A percentile compares a stretch with the other conserved stretches of the same genome.
phyloP scores from a whole-genome alignment of 31 red algal species.

The Endocladia muricata region DNA sequence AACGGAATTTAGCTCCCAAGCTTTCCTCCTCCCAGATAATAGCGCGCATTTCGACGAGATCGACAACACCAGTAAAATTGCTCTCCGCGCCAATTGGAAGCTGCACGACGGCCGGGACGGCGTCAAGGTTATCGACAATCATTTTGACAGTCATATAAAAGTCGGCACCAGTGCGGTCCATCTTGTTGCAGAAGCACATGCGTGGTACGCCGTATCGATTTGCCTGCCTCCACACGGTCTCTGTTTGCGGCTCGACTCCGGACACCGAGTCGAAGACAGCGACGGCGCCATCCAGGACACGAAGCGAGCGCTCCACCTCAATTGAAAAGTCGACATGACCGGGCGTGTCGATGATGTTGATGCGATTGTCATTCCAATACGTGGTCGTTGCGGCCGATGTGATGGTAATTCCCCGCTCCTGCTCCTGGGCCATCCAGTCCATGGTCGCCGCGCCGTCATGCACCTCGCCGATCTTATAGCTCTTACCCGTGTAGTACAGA shows the following conservation, averaged over 20 bases:
- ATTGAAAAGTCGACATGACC: constrained; percentile 99
- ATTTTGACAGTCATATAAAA: constrained; percentile 91
- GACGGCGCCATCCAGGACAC: constrained; percentile 97
- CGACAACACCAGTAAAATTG: constrained; percentile 93
- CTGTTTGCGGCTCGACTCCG: constrained; percentile 98
- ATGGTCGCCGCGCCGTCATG: constrained; percentile 99
- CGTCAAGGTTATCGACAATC: constrained; percentile 85
- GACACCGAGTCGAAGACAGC: constrained; percentile 97
- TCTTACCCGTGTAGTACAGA: constrained; percentile 99
- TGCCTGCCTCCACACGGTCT: constrained; percentile 99
- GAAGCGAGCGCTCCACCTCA: constrained; percentile 96
- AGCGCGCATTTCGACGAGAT: constrained; percentile 95
- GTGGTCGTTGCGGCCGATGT: constrained; percentile 97
- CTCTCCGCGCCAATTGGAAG: constrained; percentile 95
- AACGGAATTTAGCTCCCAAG: constrained; percentile 88
- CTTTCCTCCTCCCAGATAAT: constrained; percentile 97
- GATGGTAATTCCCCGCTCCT: constrained; percentile 99
- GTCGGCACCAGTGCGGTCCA: constrained; percentile 97
- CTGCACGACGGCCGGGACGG: constrained; percentile 81
- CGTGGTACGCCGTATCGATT: constrained; percentile 94
- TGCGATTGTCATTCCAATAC: constrained; percentile 90
- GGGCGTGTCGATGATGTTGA: constrained; percentile 99
- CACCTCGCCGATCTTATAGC: constrained; percentile 99
- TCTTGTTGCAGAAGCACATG: constrained; percentile 99
- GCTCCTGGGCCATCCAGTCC: constrained; percentile 99